These are phyloP conservation scores for Lactifluus hygrophoroides DNA, from an alignment of 768 basidiomycete species.

Conservation along the genomic window DNA sequence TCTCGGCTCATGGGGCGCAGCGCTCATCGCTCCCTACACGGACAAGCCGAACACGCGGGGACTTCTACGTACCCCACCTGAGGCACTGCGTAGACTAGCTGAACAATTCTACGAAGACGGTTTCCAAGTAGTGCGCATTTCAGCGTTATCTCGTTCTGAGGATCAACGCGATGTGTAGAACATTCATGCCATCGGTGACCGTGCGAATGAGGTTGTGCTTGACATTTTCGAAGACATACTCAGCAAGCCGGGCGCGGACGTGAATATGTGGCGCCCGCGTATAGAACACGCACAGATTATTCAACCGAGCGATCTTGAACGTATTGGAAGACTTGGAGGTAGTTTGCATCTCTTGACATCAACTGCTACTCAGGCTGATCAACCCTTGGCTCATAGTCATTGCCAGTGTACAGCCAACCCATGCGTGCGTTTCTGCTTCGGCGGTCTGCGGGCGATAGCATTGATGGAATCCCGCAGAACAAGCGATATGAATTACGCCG, in stretches of 20 bases:
- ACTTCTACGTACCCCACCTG: slow-evolving; percentile 52
- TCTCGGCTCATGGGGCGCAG: slow-evolving; percentile 88
- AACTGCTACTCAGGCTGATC: not conserved
- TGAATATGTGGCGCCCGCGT: slow-evolving; percentile 54
- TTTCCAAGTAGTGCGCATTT: slow-evolving; percentile 68
- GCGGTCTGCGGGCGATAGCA: not conserved
- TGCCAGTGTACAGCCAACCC: slow-evolving; percentile 88
- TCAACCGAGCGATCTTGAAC: slow-evolving; percentile 54
- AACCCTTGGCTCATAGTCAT: slow-evolving; percentile 52
- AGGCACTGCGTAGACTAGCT: slow-evolving; percentile 45
- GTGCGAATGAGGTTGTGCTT: slow-evolving; percentile 74
- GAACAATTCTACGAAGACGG: slow-evolving; percentile 59
- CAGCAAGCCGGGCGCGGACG: slow-evolving; percentile 25
- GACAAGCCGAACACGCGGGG: slow-evolving; percentile 69
- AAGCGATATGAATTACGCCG: slow-evolving; percentile 91
- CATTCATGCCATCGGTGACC: slow-evolving; percentile 83
- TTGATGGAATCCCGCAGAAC: slow-evolving; percentile 37
- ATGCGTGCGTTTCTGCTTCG: slow-evolving; percentile 50
- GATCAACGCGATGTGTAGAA: slow-evolving; percentile 41
- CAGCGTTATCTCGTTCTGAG: not conserved
- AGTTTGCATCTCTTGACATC: slow-evolving; percentile 20
- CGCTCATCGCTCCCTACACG: slow-evolving; percentile 75
- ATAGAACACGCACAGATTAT: slow-evolving; percentile 95
- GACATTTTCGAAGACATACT: slow-evolving; percentile 68
- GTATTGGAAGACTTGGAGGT: slow-evolving; percentile 70